Evolutionary conservation across 1,139 yeast genomes (phyloP).

Genomic region (Pichiaceae sp.): DNA sequence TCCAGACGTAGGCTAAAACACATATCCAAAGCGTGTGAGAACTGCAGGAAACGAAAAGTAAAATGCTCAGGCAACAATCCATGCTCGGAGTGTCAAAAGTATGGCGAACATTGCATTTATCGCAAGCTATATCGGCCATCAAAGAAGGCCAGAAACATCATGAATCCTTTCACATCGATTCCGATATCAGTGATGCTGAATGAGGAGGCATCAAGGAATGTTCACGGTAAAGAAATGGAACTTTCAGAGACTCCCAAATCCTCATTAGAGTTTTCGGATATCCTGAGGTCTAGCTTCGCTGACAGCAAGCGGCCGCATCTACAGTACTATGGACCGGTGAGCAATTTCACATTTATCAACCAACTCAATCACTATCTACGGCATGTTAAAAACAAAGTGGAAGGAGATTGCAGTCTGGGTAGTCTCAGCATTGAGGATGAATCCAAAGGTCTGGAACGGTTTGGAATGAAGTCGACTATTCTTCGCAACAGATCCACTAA

Average conservation of each 20-base stretch:
- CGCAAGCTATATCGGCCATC: conserved; percentile 3
- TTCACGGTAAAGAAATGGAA: neutral
- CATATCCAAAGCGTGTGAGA: conserved; percentile 10
- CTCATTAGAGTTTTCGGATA: too few species aligned
- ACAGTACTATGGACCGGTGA: conserved; percentile 14
- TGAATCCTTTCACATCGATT: neutral
- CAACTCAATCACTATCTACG: conserved; percentile 10
- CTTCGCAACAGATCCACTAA: conserved; percentile 4
- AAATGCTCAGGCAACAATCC: conserved; percentile 12
- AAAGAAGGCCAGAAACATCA: neutral
- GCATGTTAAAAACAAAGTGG: conserved; percentile 3
- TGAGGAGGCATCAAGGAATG: neutral
- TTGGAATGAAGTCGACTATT: conserved; percentile 9
- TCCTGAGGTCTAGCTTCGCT: too few species aligned
- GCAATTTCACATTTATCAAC: conserved; percentile 11
- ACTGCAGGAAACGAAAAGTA: conserved; percentile 12
- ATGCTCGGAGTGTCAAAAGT: conserved; percentile 7
- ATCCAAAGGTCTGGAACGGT: conserved; percentile 8
- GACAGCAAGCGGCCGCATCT: conserved; percentile 1
- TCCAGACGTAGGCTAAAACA: neutral
- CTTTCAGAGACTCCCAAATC: neutral
- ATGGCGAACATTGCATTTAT: conserved; percentile 6
- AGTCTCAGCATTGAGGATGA: conserved; percentile 4
- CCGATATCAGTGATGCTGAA: neutral
- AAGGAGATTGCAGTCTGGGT: neutral